Evolutionary conservation across 768 basidiomycete species (phyloP).

Genomic region (Lyophyllum atratum): DNA sequence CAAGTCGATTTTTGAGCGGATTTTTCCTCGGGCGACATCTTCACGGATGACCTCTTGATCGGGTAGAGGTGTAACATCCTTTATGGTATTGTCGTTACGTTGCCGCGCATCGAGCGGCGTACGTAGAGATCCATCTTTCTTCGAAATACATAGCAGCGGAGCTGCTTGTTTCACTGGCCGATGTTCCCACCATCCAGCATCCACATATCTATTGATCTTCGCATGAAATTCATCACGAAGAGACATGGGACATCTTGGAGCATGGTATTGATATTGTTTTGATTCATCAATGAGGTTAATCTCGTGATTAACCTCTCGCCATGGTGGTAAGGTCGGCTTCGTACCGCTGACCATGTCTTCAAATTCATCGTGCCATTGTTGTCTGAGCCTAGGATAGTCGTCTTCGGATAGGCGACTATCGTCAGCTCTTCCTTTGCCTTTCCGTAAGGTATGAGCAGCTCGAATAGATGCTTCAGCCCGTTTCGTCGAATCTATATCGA

Average conservation of each 20-base stretch:
- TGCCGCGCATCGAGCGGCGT: neutral
- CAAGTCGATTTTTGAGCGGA: neutral
- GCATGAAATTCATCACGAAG: conserved; percentile 28
- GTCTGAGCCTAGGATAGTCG: too few relatives aligned
- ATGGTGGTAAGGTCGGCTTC: conserved; percentile 29
- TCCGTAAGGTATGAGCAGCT: too few relatives aligned
- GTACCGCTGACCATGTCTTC: conserved; percentile 24
- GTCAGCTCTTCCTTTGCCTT: too few relatives aligned
- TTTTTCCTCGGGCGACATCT: neutral
- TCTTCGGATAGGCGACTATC: too few relatives aligned
- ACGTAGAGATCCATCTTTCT: neutral
- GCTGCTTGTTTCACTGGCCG: neutral
- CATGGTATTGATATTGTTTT: neutral
- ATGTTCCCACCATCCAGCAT: conserved; percentile 36
- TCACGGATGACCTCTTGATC: neutral
- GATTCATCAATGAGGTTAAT: conserved; percentile 30
- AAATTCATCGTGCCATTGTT: too few relatives aligned
- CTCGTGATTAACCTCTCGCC: conserved; percentile 36
- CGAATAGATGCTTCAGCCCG: too few relatives aligned
- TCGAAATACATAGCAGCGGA: neutral
- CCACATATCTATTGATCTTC: conserved; percentile 31
- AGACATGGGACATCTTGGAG: conserved; percentile 12
- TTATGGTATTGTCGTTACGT: neutral
- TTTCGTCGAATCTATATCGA: too few relatives aligned
- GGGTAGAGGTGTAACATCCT: neutral